phyloP scores from a whole-genome alignment of 371 early-diverging fungal genomes.

The Rhizopus arrhizus region DNA sequence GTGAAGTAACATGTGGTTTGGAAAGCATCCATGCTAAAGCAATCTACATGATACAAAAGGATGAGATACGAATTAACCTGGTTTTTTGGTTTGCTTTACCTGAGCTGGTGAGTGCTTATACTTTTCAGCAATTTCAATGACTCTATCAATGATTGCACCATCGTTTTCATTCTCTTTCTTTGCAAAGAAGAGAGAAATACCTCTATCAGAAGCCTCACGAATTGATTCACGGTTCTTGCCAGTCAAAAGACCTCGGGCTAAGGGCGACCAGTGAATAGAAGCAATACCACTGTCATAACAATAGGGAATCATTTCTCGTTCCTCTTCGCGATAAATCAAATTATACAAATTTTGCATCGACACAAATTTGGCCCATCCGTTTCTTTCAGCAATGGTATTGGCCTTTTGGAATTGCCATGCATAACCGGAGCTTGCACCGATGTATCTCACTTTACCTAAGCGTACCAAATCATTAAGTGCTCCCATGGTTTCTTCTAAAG shows the following conservation, averaged over 20 bases:
- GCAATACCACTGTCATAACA: slow-evolving; percentile 40
- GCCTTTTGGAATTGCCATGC: slow-evolving; percentile 37
- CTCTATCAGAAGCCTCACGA: slow-evolving; percentile 5
- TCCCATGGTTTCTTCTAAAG: slow-evolving; percentile 58
- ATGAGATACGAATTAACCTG: neutral
- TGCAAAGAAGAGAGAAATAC: slow-evolving; percentile 5
- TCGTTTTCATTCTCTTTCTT: slow-evolving; percentile 18
- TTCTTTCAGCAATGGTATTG: slow-evolving; percentile 41
- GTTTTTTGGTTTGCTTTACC: slow-evolving; percentile 1
- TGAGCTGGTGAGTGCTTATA: slow-evolving; percentile 19
- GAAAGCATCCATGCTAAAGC: slow-evolving; percentile 54
- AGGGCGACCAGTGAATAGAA: slow-evolving; percentile 44
- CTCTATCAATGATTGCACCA: slow-evolving; percentile 15
- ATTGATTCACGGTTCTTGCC: slow-evolving; percentile 15
- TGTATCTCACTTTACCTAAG: slow-evolving; percentile 53
- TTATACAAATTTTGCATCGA: slow-evolving; percentile 50
- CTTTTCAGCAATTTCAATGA: slow-evolving; percentile 21
- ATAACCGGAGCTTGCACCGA: slow-evolving; percentile 37
- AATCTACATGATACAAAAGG: slow-evolving; percentile 17
- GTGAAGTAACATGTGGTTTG: slow-evolving; percentile 41
- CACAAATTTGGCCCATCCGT: slow-evolving; percentile 51
- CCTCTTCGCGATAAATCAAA: slow-evolving; percentile 56
- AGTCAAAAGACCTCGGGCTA: slow-evolving; percentile 30
- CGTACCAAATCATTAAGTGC: slow-evolving; percentile 57
- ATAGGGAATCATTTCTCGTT: slow-evolving; percentile 55